Evolutionary conservation across 1,284 basidiomycete genomes (phyloP).

Genomic region (Rhodotorula sp.): DNA sequence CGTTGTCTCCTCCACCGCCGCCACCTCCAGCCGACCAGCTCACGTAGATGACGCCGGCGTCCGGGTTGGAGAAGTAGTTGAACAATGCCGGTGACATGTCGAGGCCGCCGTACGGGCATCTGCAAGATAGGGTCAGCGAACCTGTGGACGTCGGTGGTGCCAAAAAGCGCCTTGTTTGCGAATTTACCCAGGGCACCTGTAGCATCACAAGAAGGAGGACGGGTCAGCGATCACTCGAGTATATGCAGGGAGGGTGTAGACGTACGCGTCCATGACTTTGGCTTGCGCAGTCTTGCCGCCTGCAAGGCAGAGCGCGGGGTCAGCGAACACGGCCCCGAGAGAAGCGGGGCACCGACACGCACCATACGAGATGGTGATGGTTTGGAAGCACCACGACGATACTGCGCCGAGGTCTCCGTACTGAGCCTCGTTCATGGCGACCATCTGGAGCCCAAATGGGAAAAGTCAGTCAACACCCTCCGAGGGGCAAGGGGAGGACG

Average conservation of each 20-base stretch:
- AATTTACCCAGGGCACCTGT: no score
- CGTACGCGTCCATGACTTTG: conserved; percentile 66
- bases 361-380: conserved; percentile 63
- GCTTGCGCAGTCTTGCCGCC: conserved; percentile 64
- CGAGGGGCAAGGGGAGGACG: neutral
- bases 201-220: conserved; percentile 38
- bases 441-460: conserved; percentile 14
- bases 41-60: conserved; percentile 51
- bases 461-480: neutral
- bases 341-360: neutral
- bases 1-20: conserved; percentile 9
- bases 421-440: conserved; percentile 36
- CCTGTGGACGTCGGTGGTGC: no score
- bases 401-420: conserved; percentile 40
- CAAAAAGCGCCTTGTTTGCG: no score
- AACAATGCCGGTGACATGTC: conserved; percentile 79
- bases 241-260: conserved; percentile 35
- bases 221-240: conserved; percentile 43
- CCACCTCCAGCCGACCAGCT: conserved; percentile 47
- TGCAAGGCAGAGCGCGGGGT: neutral
- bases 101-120: conserved; percentile 68
- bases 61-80: conserved; percentile 51
- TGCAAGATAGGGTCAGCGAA: conserved; percentile 45
- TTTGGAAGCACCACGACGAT: conserved; percentile 58
- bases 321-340: neutral